Percentiles rank a stretch among this genome's conserved stretches.
Evolutionary conservation across 331 rosid genomes (phyloP).

Genomic region (Telfairia occidentalis): DNA sequence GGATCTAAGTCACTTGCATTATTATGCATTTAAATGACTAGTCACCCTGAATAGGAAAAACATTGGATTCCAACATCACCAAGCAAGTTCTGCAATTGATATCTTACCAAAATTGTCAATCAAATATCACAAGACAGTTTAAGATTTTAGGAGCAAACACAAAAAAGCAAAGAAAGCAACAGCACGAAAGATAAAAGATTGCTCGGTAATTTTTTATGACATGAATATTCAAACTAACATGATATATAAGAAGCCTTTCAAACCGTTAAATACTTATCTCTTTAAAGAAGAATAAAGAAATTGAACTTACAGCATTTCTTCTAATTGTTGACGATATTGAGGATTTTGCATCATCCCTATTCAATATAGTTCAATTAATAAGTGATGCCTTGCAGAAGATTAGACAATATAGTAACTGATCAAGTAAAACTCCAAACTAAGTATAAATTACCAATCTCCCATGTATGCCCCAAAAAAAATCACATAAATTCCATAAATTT

Average conservation of each 20-base stretch:
- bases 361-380: slow-evolving; percentile 4
- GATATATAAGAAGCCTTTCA: neutral
- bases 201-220: neutral
- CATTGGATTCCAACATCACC: neutral
- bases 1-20: neutral
- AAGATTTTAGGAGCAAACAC: neutral
- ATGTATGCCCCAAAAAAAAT: neutral
- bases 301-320: slow-evolving; percentile 84
- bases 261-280: neutral
- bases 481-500: neutral
- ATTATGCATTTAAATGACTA: neutral
- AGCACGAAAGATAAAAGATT: neutral
- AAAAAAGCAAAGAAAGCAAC: neutral
- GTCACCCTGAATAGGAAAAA: neutral
- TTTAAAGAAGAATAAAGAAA: neutral
- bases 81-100: neutral
- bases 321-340: slow-evolving; percentile 86
- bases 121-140: neutral
- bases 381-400: neutral
- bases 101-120: neutral
- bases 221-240: neutral
- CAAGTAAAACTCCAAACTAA: neutral
- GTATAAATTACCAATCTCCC: neutral
- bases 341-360: slow-evolving; percentile 98
- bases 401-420: neutral